Conservation (phyloP, 2,329 filamentous ascomycete genomes). For the Ophidiomyces ophidiicola region DNA sequence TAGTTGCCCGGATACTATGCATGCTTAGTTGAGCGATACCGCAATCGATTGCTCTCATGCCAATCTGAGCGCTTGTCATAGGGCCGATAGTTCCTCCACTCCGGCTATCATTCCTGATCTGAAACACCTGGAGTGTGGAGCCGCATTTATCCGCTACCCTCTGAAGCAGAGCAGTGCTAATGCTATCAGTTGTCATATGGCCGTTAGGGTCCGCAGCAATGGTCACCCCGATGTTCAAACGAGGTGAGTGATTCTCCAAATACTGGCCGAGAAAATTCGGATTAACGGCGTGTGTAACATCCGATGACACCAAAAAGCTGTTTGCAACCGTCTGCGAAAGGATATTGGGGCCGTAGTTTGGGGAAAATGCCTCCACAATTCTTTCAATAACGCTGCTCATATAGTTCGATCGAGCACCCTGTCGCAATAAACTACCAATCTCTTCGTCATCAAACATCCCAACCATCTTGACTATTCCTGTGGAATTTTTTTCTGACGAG, state of each 20-base stretch:
- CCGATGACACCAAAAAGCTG: conserved; percentile 82
- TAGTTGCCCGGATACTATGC: conserved; percentile 85
- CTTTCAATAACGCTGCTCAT: conserved; percentile 70
- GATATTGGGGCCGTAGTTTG: conserved; percentile 40
- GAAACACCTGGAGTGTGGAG: conserved; percentile 70
- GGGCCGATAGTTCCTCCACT: conserved; percentile 93
- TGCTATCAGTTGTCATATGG: conserved; percentile 88
- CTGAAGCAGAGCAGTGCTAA: conserved; percentile 69
- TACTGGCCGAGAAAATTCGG: conserved; percentile 83
- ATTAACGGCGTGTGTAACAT: conserved; percentile 88
- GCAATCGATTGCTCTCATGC: conserved; percentile 71
- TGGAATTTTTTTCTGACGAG: conserved; percentile 41
- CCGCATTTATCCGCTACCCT: conserved; percentile 63
- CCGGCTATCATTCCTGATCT: conserved; percentile 84
- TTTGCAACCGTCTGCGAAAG: conserved; percentile 76
- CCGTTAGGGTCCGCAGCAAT: conserved; percentile 76
- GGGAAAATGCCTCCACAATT: conserved; percentile 51
- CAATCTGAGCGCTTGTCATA: conserved; percentile 68
- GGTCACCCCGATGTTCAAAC: conserved; percentile 75
- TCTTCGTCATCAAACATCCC: conserved; percentile 97
- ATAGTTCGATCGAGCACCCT: conserved; percentile 84
- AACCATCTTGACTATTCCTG: conserved; percentile 68
- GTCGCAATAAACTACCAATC: conserved; percentile 79
- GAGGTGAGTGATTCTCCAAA: conserved; percentile 71
- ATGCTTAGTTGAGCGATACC: conserved; percentile 87